Base-by-base conservation (phyloP, 1,284 basidiomycete genomes). In the Cutaneotrichosporon dermatis region DNA sequence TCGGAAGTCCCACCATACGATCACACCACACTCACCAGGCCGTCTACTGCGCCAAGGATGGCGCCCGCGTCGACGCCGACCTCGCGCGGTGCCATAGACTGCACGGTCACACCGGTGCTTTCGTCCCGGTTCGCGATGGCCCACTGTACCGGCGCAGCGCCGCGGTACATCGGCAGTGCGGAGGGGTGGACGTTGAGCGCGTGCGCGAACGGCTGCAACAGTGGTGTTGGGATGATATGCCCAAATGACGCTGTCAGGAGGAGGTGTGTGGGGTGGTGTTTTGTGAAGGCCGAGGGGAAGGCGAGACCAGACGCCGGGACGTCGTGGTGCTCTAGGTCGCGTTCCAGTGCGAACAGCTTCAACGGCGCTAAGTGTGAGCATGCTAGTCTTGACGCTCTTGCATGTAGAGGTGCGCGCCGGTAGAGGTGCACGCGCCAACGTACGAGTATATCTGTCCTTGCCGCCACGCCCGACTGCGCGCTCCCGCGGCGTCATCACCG, bases 111-210 rank as follows among this genome's bases (percentile, higher is more conserved):
- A 0, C 88, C 90, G 1, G 87, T 88, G 59, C 82, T 79, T 11
- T 71, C 65, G 53, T 84, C 83, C 1, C 83, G 83, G 58, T 86
- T 83, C 6, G 88, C 79, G 42, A 99, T 81, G 0, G 88, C 83
- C 76, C 88, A 90, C 73, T 98, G 95, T 41, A 98, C 89, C 0
- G 94, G 95, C 1, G 93, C 90, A 0, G 95, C 87, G 0, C 95
- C 95, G 33, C 93, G 85, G 75, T 92, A 92, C n/a, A 82, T 78
- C 0, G 94, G 95, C 25, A 98, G 82, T 0, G 93, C 79, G 15
- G 92, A 95, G 0, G 94, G 93, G 70, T 99, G 95, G 4, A 98
- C 84, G 70, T 98, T 97, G 45, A 99, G 80, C n/a, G 87, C 79
- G 54, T 86, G 84, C 0, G 82, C 80, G 68, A 96, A 96, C 35